phyloP scores from a whole-genome alignment of 371 early-diverging fungal species.

The Funneliformis caledonium region DNA sequence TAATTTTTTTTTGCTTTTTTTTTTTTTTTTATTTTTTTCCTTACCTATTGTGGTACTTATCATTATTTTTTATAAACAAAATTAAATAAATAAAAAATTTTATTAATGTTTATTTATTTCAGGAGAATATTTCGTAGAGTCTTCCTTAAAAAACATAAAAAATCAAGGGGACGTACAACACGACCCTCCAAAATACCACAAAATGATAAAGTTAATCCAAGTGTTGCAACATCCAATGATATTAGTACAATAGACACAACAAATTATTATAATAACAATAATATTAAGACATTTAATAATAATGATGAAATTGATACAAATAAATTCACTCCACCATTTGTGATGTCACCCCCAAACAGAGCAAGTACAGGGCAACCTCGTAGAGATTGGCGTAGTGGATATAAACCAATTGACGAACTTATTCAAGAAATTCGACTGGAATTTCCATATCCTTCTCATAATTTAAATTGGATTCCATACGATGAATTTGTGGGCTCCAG shows the following conservation, averaged over 20 bases:
- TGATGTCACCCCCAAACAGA: neutral
- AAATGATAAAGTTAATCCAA: neutral
- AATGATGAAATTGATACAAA: neutral
- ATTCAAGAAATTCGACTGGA: slow-evolving; percentile 27
- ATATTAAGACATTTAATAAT: neutral
- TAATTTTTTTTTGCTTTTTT: too few species aligned
- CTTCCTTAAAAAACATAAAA: slow-evolving; percentile 2
- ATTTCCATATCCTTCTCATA: slow-evolving; percentile 29
- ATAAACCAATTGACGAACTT: slow-evolving; percentile 27
- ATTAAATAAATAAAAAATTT: too few species aligned
- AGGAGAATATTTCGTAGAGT: slow-evolving; percentile 3
- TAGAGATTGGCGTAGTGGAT: slow-evolving; percentile 36
- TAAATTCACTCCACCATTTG: neutral
- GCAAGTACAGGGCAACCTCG: slow-evolving; percentile 32
- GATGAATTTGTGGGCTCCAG: slow-evolving; percentile 25
- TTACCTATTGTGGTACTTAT: too few species aligned
- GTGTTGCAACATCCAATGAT: neutral
- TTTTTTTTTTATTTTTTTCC: too few species aligned
- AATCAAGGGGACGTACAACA: neutral
- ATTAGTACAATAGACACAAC: neutral
- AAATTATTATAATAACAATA: neutral
- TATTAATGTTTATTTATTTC: too few species aligned
- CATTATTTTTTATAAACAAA: too few species aligned
- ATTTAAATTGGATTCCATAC: slow-evolving; percentile 36
- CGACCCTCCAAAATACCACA: neutral